A percentile compares a stretch with the other conserved stretches of the same genome.
Evolutionary conservation across 2,329 filamentous ascomycete genomes (phyloP).

Genomic region (Aspergillus latus): DNA sequence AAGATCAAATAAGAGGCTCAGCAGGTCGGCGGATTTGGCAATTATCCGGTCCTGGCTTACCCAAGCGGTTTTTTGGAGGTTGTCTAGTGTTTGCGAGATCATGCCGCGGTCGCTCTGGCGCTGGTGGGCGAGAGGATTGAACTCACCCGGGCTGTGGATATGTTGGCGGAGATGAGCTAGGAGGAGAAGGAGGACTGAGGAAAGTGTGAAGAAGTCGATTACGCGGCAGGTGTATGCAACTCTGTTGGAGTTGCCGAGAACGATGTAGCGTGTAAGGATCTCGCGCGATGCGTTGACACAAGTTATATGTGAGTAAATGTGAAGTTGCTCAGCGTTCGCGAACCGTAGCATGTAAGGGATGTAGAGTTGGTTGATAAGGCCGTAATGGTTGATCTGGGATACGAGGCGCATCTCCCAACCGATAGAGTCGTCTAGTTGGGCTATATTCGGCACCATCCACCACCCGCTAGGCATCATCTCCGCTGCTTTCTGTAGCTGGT

Average conservation of each 20-base stretch:
- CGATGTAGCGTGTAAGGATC: conserved; percentile 51
- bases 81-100: conserved; percentile 39
- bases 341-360: conserved; percentile 55
- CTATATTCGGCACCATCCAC: conserved; percentile 43
- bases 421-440: neutral
- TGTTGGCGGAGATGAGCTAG: conserved; percentile 29
- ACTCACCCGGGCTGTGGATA: neutral
- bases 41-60: conserved; percentile 34
- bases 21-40: conserved; percentile 23
- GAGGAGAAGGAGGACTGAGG: conserved; percentile 27
- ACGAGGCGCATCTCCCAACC: conserved; percentile 40
- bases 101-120: conserved; percentile 42
- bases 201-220: conserved; percentile 29
- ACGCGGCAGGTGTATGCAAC: conserved; percentile 26
- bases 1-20: conserved; percentile 21
- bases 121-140: conserved; percentile 38
- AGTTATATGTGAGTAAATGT: conserved; percentile 52
- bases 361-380: conserved; percentile 54
- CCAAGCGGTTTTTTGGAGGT: conserved; percentile 32
- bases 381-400: conserved; percentile 53
- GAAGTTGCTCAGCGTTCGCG: conserved; percentile 31
- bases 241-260: conserved; percentile 42
- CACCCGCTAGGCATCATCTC: conserved; percentile 44
- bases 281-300: conserved; percentile 54
- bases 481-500: conserved; percentile 44